These are phyloP conservation scores for Trichoderma arundinaceum DNA, from an alignment of 2,329 filamentous ascomycete genomes.

Conservation along the genomic window DNA sequence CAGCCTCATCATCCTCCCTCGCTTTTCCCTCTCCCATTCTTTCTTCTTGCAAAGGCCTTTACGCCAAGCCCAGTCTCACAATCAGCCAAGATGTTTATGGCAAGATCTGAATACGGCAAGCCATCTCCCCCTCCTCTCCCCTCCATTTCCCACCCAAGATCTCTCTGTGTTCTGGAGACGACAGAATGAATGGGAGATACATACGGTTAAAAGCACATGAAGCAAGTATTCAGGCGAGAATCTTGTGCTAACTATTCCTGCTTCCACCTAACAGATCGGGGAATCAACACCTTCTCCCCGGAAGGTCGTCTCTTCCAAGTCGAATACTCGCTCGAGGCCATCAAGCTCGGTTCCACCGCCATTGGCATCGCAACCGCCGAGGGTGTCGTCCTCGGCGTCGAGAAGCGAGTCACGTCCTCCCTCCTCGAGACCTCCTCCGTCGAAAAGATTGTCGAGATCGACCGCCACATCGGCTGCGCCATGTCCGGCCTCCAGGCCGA, in stretches of 20 bases:
- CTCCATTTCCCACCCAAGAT: conserved; percentile 30
- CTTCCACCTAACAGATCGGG: conserved; percentile 70
- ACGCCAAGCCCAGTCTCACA: conserved; percentile 27
- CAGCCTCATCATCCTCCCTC: conserved; percentile 32
- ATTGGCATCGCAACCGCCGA: conserved; percentile 96
- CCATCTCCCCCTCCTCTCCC: conserved; percentile 35
- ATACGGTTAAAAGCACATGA: background rate
- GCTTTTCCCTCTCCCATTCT: background rate
- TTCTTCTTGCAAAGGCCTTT: background rate
- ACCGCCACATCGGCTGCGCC: conserved; percentile 97
- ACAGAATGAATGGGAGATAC: background rate
- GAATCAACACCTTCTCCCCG: conserved; percentile 99
- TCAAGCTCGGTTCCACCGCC: conserved; percentile 98
- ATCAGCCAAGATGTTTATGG: conserved; percentile 92
- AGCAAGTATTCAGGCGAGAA: background rate
- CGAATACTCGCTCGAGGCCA: conserved; percentile 99
- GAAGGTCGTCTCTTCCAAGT: conserved; percentile 99
- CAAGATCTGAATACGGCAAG: conserved; percentile 95
- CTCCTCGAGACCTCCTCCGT: conserved; percentile 97
- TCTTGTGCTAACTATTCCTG: conserved; percentile 30
- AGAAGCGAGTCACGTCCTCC: conserved; percentile 98
- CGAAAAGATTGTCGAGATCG: conserved; percentile 99
- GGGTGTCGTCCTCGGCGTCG: conserved; percentile 94
- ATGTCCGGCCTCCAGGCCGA: conserved; percentile 98
- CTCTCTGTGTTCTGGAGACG: background rate